Evolutionary conservation across 2,329 filamentous ascomycete genomes (phyloP), one percentile per base, ranked within the genome.

Genomic region (Microdochium nivale): DNA sequence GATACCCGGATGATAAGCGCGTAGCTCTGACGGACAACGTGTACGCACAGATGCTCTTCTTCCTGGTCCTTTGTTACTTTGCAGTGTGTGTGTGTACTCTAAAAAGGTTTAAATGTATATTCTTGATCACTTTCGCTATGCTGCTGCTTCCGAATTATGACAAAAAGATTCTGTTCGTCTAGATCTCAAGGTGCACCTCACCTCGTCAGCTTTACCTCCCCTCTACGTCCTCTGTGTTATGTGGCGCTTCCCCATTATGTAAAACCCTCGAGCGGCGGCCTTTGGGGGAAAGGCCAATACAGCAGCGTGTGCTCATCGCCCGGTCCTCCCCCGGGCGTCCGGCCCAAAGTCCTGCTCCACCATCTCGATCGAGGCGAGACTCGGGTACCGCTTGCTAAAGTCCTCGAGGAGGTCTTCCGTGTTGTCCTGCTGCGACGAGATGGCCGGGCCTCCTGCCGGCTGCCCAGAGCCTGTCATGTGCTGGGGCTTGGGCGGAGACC

Each of bases 351-450:
- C 86, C 54, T 84, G 81, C 70, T 94, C 88, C n/a, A 90, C 86
- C 83, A 92, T 88, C 71, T 96, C 91, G 59, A 96, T 80, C 10
- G 89, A 81, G 52, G 84, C 85, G 53, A 97, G 71, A 64, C 87
- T 95, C 1, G 92, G 92, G 68, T 90, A 96, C 53, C 90, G 77
- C 68, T 90, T 90, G 54, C 84, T 86, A 65, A 97, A 96, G 63
- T 88, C 69, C 53, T 71, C 68, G 46, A 86, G 67, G 60, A 85
- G 85, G 58, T 90, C 87, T 47, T 83, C 81, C 63, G n/a, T n/a
- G n/a, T 75, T 80, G 59, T 84, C 77, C 56, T 75, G 71, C 3
- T 70, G 64, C 51, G 73, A 76, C 79, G n/a, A n/a, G n/a, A 82
- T 83, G 44, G 77, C 65, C 27, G 27, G 27, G 27, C 11, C 27